Base-by-base conservation (phyloP, 345 rosid species). In the Eucalyptus marginata region DNA sequence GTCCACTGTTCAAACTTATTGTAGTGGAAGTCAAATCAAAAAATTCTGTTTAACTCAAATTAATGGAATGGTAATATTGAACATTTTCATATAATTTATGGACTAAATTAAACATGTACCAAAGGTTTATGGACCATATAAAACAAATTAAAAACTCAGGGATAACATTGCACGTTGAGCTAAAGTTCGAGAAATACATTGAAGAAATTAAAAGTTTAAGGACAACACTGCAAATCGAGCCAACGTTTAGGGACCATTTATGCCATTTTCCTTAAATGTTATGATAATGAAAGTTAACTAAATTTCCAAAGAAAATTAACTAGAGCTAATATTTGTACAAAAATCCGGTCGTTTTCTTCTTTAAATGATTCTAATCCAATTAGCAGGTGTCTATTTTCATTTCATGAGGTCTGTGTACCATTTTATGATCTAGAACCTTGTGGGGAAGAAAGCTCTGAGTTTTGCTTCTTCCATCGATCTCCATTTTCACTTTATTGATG, bases 151-250 rank as follows among this genome's bases (percentile, higher is more conserved):
- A 33, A 71, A 71, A 4, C 3, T 68, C 18, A 68, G 1, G 11
- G 3, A 68, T 2, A 18, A 68, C 13, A 17, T 68, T 8, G 4
- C 4, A 33, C 2, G 1, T 68, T 33, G 24, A 17, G 13, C 12
- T 9, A 33, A 33, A 33, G 24, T 33, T 71, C 13, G 22, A 33
- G 0, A 31, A 16, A 0, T 33, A 68, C 2, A 68, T 33, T 8
- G 22, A 68, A 31, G 1, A 68, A 68, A 16, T 68, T 33, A 33
- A 68, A 33, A 68, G 7, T 33, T 71, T 10, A 71, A 36, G 5
- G 13, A 33, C 4, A 10, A 36, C 1, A 33, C 1, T 36, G 0
- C 7, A 36, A 10, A 33, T 71, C 6, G 4, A 16, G 6, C 22
- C 43, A 31, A 71, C 2, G 1, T 36, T 71, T 2, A 64, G 0